A percentile compares a stretch with the other conserved stretches of the same genome.
Evolutionary conservation across 164 flowering plant genomes (phyloP).

Genomic region (Malania oleifera): DNA sequence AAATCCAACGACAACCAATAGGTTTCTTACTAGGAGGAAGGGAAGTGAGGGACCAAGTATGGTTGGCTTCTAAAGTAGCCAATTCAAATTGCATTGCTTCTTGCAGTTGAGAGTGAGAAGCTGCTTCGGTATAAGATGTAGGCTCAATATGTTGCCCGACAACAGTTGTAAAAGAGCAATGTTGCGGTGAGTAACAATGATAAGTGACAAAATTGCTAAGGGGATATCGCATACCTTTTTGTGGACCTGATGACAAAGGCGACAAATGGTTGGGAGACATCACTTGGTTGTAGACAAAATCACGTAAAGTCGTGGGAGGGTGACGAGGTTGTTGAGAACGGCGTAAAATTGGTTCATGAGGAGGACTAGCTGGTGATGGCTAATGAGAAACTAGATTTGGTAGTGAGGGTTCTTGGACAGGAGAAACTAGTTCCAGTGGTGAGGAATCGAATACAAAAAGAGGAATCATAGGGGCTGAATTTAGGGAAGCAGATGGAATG

Average conservation of each 20-base stretch:
- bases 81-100: background rate
- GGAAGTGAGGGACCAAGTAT: too few species aligned
- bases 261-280: background rate
- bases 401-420: too few species aligned
- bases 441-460: background rate
- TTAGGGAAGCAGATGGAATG: background rate
- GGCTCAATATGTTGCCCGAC: background rate
- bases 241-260: background rate
- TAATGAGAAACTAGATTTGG: too few species aligned
- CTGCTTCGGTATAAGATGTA: background rate
- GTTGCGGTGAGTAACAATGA: background rate
- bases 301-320: too few species aligned
- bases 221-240: background rate
- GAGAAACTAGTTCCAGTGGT: too few species aligned
- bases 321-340: background rate
- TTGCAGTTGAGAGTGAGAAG: background rate
- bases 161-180: background rate
- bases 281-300: conserved; percentile 1
- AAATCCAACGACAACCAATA: too few species aligned
- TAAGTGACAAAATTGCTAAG: too few species aligned
- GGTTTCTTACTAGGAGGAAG: too few species aligned
- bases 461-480: background rate
- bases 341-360: background rate
- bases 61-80: too few species aligned
- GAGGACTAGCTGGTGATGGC: conserved; percentile 1